These are phyloP conservation scores for Fonsecaea nubica DNA, from an alignment of 2,329 filamentous ascomycete species.

Conservation along the genomic window DNA sequence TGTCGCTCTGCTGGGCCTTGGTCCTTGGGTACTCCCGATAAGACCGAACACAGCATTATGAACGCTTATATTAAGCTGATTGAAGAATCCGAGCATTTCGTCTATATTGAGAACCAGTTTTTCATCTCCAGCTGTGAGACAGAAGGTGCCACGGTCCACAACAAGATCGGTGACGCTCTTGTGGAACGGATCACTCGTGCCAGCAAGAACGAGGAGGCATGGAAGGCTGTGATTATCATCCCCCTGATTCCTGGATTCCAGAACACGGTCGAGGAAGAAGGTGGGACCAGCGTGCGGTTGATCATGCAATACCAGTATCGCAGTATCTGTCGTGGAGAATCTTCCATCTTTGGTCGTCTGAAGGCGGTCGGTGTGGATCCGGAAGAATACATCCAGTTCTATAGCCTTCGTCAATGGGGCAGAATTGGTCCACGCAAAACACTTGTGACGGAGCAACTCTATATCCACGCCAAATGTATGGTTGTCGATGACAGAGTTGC, in stretches of 20 bases:
- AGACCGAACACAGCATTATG: constrained; percentile 93
- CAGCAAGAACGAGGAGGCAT: constrained; percentile 81
- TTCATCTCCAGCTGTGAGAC: constrained; percentile 94
- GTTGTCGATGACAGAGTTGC: constrained; percentile 92
- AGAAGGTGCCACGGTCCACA: constrained; percentile 84
- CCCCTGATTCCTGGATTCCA: constrained; percentile 98
- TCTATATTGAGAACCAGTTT: constrained; percentile 99
- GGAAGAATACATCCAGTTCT: constrained; percentile 95
- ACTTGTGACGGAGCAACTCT: constrained; percentile 92
- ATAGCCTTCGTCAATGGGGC: constrained; percentile 89
- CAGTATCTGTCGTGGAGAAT: constrained; percentile 91
- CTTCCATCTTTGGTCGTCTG: constrained; percentile 88
- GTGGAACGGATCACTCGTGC: constrained; percentile 90
- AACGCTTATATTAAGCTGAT: constrained; percentile 95
- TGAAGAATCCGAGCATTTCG: constrained; percentile 91
- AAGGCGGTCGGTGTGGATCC: constrained; percentile 82
- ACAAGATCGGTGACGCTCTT: constrained; percentile 91
- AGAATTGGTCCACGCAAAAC: constrained; percentile 82
- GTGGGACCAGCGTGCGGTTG: constrained; percentile 89
- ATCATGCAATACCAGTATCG: constrained; percentile 98
- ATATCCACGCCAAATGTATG: constrained; percentile 97
- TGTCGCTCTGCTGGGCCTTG: constrained; percentile 87
- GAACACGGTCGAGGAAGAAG: constrained; percentile 91
- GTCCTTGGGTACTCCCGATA: constrained; percentile 84
- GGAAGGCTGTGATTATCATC: constrained; percentile 88